phyloP scores from a whole-genome alignment of 768 basidiomycete species.

The Nidula microcarpa region DNA sequence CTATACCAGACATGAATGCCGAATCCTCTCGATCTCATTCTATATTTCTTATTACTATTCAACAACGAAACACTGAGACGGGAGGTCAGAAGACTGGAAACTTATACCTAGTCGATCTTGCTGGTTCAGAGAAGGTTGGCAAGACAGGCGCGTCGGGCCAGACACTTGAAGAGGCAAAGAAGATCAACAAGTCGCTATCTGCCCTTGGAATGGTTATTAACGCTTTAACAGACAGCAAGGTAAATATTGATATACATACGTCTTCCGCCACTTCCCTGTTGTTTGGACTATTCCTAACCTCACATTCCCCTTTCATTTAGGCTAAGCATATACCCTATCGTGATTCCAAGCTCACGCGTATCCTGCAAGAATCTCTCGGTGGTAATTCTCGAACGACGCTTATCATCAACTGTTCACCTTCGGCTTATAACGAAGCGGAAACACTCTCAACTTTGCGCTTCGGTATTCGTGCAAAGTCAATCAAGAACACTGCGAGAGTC shows the following conservation, averaged over 20 bases:
- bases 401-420: conserved; percentile 99
- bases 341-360: conserved; percentile 98
- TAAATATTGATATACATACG: conserved; percentile 21
- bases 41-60: conserved; percentile 96
- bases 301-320: conserved; percentile 33
- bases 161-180: conserved; percentile 99
- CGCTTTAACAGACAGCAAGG: conserved; percentile 94
- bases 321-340: conserved; percentile 97
- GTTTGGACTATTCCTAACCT: conserved; percentile 1
- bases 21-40: conserved; percentile 99
- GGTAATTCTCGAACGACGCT: conserved; percentile 94
- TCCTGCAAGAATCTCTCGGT: conserved; percentile 96
- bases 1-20: conserved; percentile 90
- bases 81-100: conserved; percentile 97
- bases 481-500: conserved; percentile 99
- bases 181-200: conserved; percentile 98
- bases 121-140: conserved; percentile 98
- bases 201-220: conserved; percentile 99
- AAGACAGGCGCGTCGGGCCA: conserved; percentile 99
- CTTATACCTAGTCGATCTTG: conserved; percentile 95
- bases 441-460: conserved; percentile 97
- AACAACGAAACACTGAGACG: conserved; percentile 93
- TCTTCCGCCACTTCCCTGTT: not conserved
- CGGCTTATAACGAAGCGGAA: conserved; percentile 95
- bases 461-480: conserved; percentile 99